phyloP scores from a whole-genome alignment of 148 eudicot species.

The Rhododendron simsii region DNA sequence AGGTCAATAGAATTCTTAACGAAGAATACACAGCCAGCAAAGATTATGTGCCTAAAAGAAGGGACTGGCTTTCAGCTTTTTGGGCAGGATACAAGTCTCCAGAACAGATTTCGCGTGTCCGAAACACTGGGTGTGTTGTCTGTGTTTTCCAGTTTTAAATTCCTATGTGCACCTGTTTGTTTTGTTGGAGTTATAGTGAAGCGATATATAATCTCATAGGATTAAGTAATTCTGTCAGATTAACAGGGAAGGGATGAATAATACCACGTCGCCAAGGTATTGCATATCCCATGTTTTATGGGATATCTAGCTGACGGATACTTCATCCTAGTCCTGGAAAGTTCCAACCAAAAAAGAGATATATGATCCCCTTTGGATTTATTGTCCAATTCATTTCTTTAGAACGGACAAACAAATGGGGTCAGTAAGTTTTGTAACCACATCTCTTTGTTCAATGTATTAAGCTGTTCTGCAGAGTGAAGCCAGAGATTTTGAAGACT shows the following conservation, averaged over 20 bases:
- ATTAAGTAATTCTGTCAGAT: not conserved
- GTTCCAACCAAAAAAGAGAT: not conserved
- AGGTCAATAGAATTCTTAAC: constrained; percentile 67
- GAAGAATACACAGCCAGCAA: constrained; percentile 89
- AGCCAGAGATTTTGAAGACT: constrained; percentile 81
- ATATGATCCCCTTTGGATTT: not conserved
- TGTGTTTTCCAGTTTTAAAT: constrained; percentile 2
- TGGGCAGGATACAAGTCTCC: constrained; percentile 94
- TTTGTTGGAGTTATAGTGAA: not conserved
- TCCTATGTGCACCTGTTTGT: not conserved
- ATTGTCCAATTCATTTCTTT: not conserved
- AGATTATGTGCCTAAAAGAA: constrained; percentile 55
- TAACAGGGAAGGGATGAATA: not conserved
- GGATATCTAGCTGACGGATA: not conserved
- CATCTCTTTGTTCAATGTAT: not conserved
- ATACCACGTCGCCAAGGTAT: not conserved
- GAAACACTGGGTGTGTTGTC: constrained; percentile 73
- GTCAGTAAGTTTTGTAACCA: not conserved
- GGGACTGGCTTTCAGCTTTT: constrained; percentile 93
- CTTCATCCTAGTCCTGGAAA: not conserved
- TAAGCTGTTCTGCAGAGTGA: constrained; percentile 52
- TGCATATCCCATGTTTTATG: not conserved
- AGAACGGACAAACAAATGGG: not conserved
- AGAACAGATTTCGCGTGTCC: constrained; percentile 74
- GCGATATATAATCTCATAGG: not conserved